Base-by-base conservation (phyloP, 2,329 filamentous ascomycete genomes). In the Westerdykella ornata region DNA sequence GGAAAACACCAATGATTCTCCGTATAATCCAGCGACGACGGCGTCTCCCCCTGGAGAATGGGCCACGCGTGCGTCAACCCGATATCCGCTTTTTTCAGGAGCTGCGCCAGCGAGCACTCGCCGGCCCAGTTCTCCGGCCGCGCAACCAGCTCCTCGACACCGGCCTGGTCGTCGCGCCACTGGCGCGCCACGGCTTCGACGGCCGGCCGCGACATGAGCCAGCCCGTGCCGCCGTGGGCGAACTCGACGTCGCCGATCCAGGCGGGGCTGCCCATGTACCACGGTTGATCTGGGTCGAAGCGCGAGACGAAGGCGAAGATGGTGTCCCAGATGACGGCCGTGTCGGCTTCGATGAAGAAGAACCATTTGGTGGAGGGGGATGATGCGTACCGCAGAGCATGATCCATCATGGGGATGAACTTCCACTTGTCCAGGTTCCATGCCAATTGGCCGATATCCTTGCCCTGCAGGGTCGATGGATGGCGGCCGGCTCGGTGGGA, bases 371-470 rank as follows among this genome's bases (percentile, higher is more conserved):
- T 48, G 66, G 5, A 5, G 20, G 20, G 20, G 20, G 5, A 22
- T n/a, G n/a, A n/a, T n/a, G 20, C 20, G 5, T 22, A 47, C 17
- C 56, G 54, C 32, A 70, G 65, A 0, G 74, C 68, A 48, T 72
- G 69, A 49, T 76, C 71, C 3, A 74, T 70, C 65, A 77, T 72
- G 6, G 75, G 75, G 15, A 78, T 58, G 47, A 76, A 74, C 54
- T 78, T 78, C 75, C 75, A 78, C 49, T 78, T 78, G 47, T 78
- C 75, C 28, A 78, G 69, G 20, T 22, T 9, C 20, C 20, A 33
- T 12, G 30, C 30, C 30, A 33, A 5, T 12, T 17, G 4, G 5
- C 16, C 5, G 5, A 33, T 12, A 68, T 42, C 69, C 68, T 7
- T 71, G 60, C 45, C 72, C 72, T 54, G 74, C 5, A 22, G 5